Evolutionary conservation across 2,329 filamentous ascomycete species (phyloP).

Genomic region (Huntiella bhutanensis): DNA sequence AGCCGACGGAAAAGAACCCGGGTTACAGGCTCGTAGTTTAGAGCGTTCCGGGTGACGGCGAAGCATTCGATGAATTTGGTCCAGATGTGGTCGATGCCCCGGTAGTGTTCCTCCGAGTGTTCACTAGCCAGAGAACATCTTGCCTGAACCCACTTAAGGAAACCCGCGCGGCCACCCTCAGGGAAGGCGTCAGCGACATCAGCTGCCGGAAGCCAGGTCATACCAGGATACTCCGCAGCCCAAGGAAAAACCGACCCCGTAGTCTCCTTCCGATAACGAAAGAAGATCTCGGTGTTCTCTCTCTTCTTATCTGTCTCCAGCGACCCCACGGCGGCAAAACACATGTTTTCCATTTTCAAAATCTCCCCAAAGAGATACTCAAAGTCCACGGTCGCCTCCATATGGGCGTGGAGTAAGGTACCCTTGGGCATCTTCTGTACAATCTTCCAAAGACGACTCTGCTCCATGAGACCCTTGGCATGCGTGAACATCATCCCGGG

Average conservation of each 20-base stretch:
- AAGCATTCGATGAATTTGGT: constrained; percentile 62
- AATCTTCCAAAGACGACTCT: constrained; percentile 69
- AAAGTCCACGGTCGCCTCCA: constrained; percentile 81
- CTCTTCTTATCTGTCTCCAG: constrained; percentile 35
- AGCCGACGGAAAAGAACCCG: constrained; percentile 54
- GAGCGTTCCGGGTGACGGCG: constrained; percentile 48
- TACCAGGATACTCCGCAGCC: constrained; percentile 39
- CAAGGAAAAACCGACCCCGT: constrained; percentile 32
- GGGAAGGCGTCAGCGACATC: constrained; percentile 59
- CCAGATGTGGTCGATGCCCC: constrained; percentile 73
- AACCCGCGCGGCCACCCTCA: constrained; percentile 48
- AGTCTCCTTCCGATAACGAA: constrained; percentile 34
- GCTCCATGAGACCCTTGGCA: constrained; percentile 71
- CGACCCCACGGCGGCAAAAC: constrained; percentile 41
- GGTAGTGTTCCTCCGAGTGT: constrained; percentile 62
- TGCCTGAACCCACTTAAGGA: constrained; percentile 57
- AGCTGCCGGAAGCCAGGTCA: constrained; percentile 36
- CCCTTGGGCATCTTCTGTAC: constrained; percentile 80
- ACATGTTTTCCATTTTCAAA: constrained; percentile 53
- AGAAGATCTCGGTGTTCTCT: constrained; percentile 37
- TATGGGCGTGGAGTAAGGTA: constrained; percentile 64
- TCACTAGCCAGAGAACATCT: constrained; percentile 52
- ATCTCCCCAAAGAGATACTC: constrained; percentile 59
- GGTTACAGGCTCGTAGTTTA: constrained; percentile 84
- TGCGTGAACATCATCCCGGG: constrained; percentile 89